Conservation (phyloP, 2,329 filamentous ascomycete species). For the Aspergillus puulaauensis region DNA sequence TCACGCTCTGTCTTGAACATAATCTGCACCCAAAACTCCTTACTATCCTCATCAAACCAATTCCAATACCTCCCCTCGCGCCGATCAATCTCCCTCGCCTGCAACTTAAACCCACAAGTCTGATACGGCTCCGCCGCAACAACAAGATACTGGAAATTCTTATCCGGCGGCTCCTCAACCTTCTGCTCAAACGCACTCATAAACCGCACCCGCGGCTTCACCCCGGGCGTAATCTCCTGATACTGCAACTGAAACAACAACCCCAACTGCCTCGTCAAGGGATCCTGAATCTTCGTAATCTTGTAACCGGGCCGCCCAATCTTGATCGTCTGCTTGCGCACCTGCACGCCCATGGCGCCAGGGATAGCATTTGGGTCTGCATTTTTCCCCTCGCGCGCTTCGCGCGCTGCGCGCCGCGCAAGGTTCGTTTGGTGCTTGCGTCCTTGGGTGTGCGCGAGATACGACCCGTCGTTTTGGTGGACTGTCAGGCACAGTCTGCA, state of each 20-base stretch:
- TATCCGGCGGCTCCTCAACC: slow-evolving; percentile 86
- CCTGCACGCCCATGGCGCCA: slow-evolving; percentile 72
- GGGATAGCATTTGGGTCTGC: slow-evolving; percentile 66
- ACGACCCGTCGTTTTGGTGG: slow-evolving; percentile 98
- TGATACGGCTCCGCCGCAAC: slow-evolving; percentile 97
- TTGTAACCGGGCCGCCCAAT: slow-evolving; percentile 96
- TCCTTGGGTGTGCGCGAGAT: slow-evolving; percentile 96
- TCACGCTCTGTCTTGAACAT: slow-evolving; percentile 99
- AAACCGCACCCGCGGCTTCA: slow-evolving; percentile 82
- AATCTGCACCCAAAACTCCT: slow-evolving; percentile 97
- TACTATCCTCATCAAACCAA: slow-evolving; percentile 93
- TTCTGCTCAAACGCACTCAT: slow-evolving; percentile 98
- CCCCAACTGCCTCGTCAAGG: slow-evolving; percentile 82
- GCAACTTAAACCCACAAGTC: slow-evolving; percentile 94
- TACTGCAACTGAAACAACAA: slow-evolving; percentile 96
- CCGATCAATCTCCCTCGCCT: slow-evolving; percentile 87
- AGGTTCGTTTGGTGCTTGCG: slow-evolving; percentile 99
- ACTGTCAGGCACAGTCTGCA: slow-evolving; percentile 95
- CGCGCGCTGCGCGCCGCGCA: slow-evolving; percentile 89
- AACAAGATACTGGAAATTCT: slow-evolving; percentile 89
- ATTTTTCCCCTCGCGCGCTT: slow-evolving; percentile 80
- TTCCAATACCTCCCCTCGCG: slow-evolving; percentile 85
- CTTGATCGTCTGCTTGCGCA: slow-evolving; percentile 85
- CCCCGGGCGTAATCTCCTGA: slow-evolving; percentile 77
- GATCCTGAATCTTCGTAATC: slow-evolving; percentile 93